Percentiles rank a stretch among this genome's conserved stretches.
Evolutionary conservation across 2,329 filamentous ascomycete species (phyloP).

Genomic region (Plectosphaerella sp.): DNA sequence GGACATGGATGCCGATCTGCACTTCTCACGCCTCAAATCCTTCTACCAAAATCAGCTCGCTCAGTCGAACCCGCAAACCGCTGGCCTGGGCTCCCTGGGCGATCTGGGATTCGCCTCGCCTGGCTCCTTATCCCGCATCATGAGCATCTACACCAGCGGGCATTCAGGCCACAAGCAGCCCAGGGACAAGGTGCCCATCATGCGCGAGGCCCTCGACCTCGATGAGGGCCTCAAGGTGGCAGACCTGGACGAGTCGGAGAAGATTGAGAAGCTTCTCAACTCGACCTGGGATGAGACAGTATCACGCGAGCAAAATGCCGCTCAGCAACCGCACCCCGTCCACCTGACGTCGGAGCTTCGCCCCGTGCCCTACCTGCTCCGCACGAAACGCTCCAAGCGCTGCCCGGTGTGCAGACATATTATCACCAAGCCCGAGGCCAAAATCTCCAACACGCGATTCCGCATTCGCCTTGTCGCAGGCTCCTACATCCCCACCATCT

Average conservation of each 20-base stretch:
- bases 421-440: conserved; percentile 88
- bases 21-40: conserved; percentile 68
- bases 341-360: conserved; percentile 71
- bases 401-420: conserved; percentile 93
- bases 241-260: conserved; percentile 55
- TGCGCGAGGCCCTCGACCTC: conserved; percentile 72
- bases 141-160: conserved; percentile 77
- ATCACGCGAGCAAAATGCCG: conserved; percentile 42
- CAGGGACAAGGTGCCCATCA: conserved; percentile 55
- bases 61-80: conserved; percentile 47
- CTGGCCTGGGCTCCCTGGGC: conserved; percentile 39
- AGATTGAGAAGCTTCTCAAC: conserved; percentile 54
- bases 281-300: conserved; percentile 62
- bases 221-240: conserved; percentile 68
- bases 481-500: conserved; percentile 81
- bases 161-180: conserved; percentile 61
- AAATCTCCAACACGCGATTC: conserved; percentile 83
- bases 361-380: conserved; percentile 76
- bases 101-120: conserved; percentile 68
- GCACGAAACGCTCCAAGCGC: conserved; percentile 90
- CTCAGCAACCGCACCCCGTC: conserved; percentile 46
- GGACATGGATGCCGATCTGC: conserved; percentile 58
- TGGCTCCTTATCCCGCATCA: conserved; percentile 78
- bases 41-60: conserved; percentile 82
- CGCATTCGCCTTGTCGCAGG: conserved; percentile 87